These are phyloP conservation scores for Taphrina flavorubra DNA, from an alignment of 1,139 yeast species.

Conservation along the genomic window DNA sequence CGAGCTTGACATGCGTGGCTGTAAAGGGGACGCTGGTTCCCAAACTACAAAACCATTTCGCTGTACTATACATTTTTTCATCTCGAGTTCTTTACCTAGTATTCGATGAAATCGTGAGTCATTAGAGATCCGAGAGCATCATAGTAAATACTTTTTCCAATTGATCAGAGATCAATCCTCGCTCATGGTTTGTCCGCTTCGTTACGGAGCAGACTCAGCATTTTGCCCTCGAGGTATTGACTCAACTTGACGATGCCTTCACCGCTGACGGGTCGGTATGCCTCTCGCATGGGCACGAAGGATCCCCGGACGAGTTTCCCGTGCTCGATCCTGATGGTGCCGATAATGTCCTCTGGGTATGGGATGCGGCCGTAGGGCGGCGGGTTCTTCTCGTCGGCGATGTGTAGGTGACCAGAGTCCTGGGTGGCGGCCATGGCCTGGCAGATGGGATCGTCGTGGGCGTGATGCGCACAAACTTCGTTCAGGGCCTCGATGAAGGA, in stretches of 20 bases:
- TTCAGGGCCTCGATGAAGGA: conserved; percentile 49
- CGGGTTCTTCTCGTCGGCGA: conserved; percentile 70
- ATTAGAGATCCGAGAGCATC: no score
- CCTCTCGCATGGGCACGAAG: conserved; percentile 34
- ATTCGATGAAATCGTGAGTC: not conserved
- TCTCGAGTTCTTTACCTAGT: not conserved
- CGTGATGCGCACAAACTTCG: conserved; percentile 49
- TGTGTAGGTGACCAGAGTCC: conserved; percentile 66
- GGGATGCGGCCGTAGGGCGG: conserved; percentile 75
- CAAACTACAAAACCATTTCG: not conserved
- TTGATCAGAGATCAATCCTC: not conserved
- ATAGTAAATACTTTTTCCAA: no score
- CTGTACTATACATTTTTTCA: not conserved
- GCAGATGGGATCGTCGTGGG: conserved; percentile 63
- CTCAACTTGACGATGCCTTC: conserved; percentile 36
- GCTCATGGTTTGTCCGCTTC: conserved; percentile 18
- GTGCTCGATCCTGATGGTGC: conserved; percentile 67
- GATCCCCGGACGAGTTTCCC: conserved; percentile 45
- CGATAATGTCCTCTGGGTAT: conserved; percentile 72
- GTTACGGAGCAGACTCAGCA: conserved; percentile 12
- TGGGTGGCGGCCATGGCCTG: conserved; percentile 67
- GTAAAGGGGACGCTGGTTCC: no score
- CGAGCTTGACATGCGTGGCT: conserved; percentile 2
- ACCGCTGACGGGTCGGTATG: conserved; percentile 34
- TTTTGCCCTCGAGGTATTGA: conserved; percentile 24